Evolutionary conservation across 2,329 filamentous ascomycete species (phyloP).

Genomic region (Chlorencoelia australis): DNA sequence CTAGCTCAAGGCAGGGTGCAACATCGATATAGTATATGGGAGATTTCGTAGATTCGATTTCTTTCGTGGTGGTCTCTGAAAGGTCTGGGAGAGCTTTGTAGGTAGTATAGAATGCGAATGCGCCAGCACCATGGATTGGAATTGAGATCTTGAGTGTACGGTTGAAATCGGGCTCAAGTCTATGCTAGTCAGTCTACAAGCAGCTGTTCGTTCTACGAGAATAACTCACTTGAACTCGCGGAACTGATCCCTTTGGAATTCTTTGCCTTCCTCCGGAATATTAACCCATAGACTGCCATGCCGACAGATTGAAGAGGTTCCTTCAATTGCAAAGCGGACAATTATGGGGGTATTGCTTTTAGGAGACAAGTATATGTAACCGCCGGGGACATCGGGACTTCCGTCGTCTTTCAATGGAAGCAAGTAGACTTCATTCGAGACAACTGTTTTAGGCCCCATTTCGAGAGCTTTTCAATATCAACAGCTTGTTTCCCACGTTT

Average conservation of each 20-base stretch:
- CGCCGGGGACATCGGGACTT: slow-evolving; percentile 76
- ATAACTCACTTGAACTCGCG: slow-evolving; percentile 73
- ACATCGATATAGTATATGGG: slow-evolving; percentile 88
- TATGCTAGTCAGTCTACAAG: slow-evolving; percentile 30
- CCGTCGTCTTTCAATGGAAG: slow-evolving; percentile 88
- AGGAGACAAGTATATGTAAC: slow-evolving; percentile 86
- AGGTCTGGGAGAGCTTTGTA: slow-evolving; percentile 77
- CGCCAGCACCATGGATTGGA: slow-evolving; percentile 70
- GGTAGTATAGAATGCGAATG: slow-evolving; percentile 90
- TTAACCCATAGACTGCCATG: slow-evolving; percentile 96
- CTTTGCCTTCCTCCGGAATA: slow-evolving; percentile 65
- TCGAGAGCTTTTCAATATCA: slow-evolving; percentile 1
- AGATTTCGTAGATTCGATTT: slow-evolving; percentile 54
- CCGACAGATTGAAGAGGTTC: slow-evolving; percentile 89
- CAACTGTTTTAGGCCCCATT: slow-evolving; percentile 54
- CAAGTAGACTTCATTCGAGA: slow-evolving; percentile 68
- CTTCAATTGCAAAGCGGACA: slow-evolving; percentile 83
- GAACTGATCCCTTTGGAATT: slow-evolving; percentile 72
- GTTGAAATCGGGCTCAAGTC: slow-evolving; percentile 87
- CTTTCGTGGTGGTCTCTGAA: slow-evolving; percentile 37
- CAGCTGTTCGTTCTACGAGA: neutral
- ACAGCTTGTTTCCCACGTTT: slow-evolving; percentile 1
- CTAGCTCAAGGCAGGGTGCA: slow-evolving; percentile 66
- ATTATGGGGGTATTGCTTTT: slow-evolving; percentile 62
- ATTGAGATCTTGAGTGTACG: slow-evolving; percentile 83